These are phyloP conservation scores for Penicillium ochrochloron DNA, from an alignment of 495 filamentous ascomycete species.

Conservation along the genomic window DNA sequence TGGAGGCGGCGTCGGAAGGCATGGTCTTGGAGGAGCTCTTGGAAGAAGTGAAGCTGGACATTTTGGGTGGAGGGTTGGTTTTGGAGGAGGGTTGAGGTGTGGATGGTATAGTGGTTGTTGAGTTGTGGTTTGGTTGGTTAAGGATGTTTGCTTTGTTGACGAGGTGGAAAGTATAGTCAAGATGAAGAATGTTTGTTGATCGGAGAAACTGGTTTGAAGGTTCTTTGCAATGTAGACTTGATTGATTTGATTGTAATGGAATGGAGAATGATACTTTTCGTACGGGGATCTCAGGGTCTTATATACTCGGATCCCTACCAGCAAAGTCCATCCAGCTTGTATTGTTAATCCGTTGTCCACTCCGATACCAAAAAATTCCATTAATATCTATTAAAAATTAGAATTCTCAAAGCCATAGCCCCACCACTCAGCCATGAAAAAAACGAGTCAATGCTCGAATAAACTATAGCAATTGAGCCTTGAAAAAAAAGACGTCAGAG, in stretches of 20 bases:
- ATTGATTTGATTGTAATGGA: conserved; percentile 14
- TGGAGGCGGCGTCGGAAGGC: conserved; percentile 30
- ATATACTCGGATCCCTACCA: conserved; percentile 13
- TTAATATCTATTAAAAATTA: conserved; percentile 3
- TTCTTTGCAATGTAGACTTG: conserved; percentile 5
- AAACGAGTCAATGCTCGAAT: conserved; percentile 17
- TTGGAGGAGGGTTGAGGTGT: not conserved
- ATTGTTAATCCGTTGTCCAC: conserved; percentile 21
- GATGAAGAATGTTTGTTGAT: conserved; percentile 6
- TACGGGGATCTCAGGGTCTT: conserved; percentile 11
- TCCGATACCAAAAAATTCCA: conserved; percentile 20
- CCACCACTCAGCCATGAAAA: conserved; percentile 21
- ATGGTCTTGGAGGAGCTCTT: conserved; percentile 26
- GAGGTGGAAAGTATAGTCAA: not conserved
- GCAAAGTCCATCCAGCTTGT: conserved; percentile 4
- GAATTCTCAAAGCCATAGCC: conserved; percentile 15
- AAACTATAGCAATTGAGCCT: conserved; percentile 3
- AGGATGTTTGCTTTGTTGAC: not conserved
- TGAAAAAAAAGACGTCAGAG: conserved; percentile 26
- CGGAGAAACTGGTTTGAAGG: not conserved
- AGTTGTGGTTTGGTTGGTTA: conserved; percentile 3
- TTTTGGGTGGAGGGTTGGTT: conserved; percentile 10
- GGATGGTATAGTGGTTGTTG: conserved; percentile 5
- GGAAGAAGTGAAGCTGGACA: conserved; percentile 22
- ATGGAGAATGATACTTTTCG: conserved; percentile 5